A percentile compares a stretch with the other conserved stretches of the same genome.
These are phyloP conservation scores for Helotiales sp. DNA, from an alignment of 2,329 filamentous ascomycete species.

Conservation along the genomic window DNA sequence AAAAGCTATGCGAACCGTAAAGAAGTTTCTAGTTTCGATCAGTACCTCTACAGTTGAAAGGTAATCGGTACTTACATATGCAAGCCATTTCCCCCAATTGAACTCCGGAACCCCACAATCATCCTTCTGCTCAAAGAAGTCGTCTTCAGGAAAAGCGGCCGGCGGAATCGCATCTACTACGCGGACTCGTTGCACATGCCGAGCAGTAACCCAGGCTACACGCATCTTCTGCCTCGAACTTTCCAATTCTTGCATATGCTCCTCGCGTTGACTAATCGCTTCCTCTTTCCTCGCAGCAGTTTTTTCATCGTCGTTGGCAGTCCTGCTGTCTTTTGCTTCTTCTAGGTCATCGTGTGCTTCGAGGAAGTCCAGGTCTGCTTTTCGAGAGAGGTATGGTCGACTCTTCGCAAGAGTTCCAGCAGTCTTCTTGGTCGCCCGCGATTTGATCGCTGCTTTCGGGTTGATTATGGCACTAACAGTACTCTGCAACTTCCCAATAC, in stretches of 20 bases:
- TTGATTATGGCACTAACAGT: conserved; percentile 16
- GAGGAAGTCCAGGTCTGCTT: conserved; percentile 38
- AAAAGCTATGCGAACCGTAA: conserved; percentile 35
- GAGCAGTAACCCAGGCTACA: conserved; percentile 38
- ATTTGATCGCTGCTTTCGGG: conserved; percentile 23
- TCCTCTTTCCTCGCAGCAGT: conserved; percentile 10
- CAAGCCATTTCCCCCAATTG: neutral
- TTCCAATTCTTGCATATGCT: conserved; percentile 25
- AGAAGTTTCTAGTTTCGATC: conserved; percentile 29
- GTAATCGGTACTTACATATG: conserved; percentile 19
- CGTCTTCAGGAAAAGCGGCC: conserved; percentile 23
- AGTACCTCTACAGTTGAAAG: conserved; percentile 10
- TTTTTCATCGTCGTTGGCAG: conserved; percentile 17
- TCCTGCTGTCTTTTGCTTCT: conserved; percentile 3
- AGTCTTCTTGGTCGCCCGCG: conserved; percentile 19
- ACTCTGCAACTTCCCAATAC: conserved; percentile 13
- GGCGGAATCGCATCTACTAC: conserved; percentile 20
- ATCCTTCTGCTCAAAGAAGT: conserved; percentile 28
- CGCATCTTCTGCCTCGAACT: conserved; percentile 35
- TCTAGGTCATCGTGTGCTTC: conserved; percentile 33
- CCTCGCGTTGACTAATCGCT: conserved; percentile 19
- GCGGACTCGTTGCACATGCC: conserved; percentile 38
- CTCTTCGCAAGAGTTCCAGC: conserved; percentile 25
- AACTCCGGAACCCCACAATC: conserved; percentile 28
- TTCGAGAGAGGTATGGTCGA: conserved; percentile 35